Evolutionary conservation across 2,329 filamentous ascomycete genomes (phyloP), one percentile per base, ranked within the genome.

Genomic region (Microcyclospora pomicola): DNA sequence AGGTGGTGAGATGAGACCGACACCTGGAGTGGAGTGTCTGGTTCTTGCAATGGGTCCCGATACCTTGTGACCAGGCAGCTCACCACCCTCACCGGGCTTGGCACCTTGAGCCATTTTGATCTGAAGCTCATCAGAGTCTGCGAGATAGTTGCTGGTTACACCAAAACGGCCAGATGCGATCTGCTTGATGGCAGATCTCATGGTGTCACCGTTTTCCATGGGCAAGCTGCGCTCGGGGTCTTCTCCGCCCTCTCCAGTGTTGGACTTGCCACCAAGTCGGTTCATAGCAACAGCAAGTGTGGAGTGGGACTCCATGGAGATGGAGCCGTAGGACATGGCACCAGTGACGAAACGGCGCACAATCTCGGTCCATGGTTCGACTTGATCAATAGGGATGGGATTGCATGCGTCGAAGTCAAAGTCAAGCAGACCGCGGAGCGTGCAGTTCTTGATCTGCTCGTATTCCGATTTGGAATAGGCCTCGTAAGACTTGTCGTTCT

Each of bases 51-150:
- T 96, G 6, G 85, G 83, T 55, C 83, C 83, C 43, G 87, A 91
- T 19, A 96, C 88, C 67, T 96, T 96, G 71, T 95, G 86, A 31
- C 88, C 88, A 35, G 88, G 88, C 56, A 96, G 75, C 64, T 96
- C 88, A 73, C 88, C 88, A 68, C 88, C 88, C 64, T 96, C 88
- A 63, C 88, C 88, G 40, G 88, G 88, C 73, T 96, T 96, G 45
- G 88, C 88, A 59, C 88, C 88, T 65, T 96, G 88, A 9, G 88
- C 88, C 88, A 96, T 96, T 75, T 96, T 96, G 67, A 96, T 96
- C 63, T 96, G 88, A 33, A 96, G 70, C 65, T 96, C 87, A 55
- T 96, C 88, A 13, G 88, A 84, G 60, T 96, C 88, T 35, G 87
- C 85, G 12, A 96, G 75, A 59, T 95, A 96, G 58, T 85, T 83